A percentile compares a stretch with the other conserved stretches of the same genome.
Conservation (phyloP, 2,329 filamentous ascomycete species). For the Colletotrichum sidae region DNA sequence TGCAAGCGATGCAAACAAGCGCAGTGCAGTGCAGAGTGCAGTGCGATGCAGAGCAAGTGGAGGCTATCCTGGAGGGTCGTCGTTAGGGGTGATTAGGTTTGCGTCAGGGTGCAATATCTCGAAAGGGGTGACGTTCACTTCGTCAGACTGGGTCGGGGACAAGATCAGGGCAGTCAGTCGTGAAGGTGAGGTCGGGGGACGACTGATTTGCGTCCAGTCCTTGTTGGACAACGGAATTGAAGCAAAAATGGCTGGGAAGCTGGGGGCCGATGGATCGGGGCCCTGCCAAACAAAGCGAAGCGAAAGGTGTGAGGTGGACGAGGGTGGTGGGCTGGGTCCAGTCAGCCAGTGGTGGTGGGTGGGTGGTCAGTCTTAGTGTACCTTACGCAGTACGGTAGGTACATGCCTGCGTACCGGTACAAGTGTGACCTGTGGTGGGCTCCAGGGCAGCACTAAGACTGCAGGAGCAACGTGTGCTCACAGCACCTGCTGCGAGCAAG, state of each 20-base stretch:
- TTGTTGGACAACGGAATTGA: conserved; percentile 30
- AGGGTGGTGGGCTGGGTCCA: conserved; percentile 34
- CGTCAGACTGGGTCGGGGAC: conserved; percentile 18
- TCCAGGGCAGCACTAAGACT: conserved; percentile 2
- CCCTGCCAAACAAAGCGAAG: conserved; percentile 35
- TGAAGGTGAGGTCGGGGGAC: conserved; percentile 28
- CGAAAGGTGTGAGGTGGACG: conserved; percentile 15
- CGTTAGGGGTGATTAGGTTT: conserved; percentile 18
- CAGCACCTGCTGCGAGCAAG: too few relatives aligned
- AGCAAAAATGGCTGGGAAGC: conserved; percentile 38
- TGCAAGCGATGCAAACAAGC: conserved; percentile 34
- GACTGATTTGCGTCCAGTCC: conserved; percentile 29
- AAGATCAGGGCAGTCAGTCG: conserved; percentile 26
- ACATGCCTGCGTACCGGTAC: too few relatives aligned
- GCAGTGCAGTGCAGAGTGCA: too few relatives aligned
- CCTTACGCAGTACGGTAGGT: too few relatives aligned
- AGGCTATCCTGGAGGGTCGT: conserved; percentile 27
- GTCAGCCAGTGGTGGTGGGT: conserved; percentile 19
- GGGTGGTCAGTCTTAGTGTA: conserved; percentile 6
- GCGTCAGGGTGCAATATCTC: conserved; percentile 34
- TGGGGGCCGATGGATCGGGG: conserved; percentile 34
- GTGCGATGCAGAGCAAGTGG: conserved; percentile 29
- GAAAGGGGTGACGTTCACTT: conserved; percentile 24
- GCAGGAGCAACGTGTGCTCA: conserved; percentile 24
- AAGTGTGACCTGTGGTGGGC: not conserved